Evolutionary conservation across 2,329 filamentous ascomycete species (phyloP).

Genomic region (Diplodia mutila): DNA sequence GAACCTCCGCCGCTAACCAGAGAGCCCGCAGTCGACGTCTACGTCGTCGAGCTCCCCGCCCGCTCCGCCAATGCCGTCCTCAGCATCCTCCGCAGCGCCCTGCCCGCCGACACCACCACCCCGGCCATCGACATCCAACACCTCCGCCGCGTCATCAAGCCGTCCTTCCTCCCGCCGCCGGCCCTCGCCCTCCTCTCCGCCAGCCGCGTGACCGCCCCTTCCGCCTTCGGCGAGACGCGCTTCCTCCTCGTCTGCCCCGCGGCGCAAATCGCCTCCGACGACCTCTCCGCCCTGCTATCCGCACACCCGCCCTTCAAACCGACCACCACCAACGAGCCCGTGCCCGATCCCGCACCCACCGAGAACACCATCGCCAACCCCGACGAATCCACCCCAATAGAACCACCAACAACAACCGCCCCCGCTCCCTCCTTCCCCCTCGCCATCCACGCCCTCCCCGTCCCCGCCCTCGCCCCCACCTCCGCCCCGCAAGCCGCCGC

Average conservation of each 20-base stretch:
- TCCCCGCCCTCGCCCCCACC: slow-evolving; percentile 74
- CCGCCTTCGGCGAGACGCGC: slow-evolving; percentile 40
- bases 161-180: slow-evolving; percentile 67
- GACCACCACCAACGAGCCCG: slow-evolving; percentile 32
- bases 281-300: slow-evolving; percentile 51
- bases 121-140: slow-evolving; percentile 50
- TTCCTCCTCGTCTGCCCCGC: slow-evolving; percentile 58
- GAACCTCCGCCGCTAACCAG: neutral
- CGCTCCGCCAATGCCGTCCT: slow-evolving; percentile 74
- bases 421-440: slow-evolving; percentile 41
- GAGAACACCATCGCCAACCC: no score
- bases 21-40: slow-evolving; percentile 61
- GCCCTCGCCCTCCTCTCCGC: slow-evolving; percentile 19
- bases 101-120: slow-evolving; percentile 49
- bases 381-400: no score
- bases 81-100: slow-evolving; percentile 51
- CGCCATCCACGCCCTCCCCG: slow-evolving; percentile 65
- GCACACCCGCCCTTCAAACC: slow-evolving; percentile 42
- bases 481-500: slow-evolving; percentile 73
- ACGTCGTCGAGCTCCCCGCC: slow-evolving; percentile 72
- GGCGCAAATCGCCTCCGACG: slow-evolving; percentile 56
- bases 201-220: slow-evolving; percentile 38
- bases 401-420: neutral
- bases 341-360: neutral
- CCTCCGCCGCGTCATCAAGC: slow-evolving; percentile 76